Evolutionary conservation across 805 yeast genomes (phyloP), one percentile per base, ranked within the genome.

Genomic region (Yamadazyma endophytica): DNA sequence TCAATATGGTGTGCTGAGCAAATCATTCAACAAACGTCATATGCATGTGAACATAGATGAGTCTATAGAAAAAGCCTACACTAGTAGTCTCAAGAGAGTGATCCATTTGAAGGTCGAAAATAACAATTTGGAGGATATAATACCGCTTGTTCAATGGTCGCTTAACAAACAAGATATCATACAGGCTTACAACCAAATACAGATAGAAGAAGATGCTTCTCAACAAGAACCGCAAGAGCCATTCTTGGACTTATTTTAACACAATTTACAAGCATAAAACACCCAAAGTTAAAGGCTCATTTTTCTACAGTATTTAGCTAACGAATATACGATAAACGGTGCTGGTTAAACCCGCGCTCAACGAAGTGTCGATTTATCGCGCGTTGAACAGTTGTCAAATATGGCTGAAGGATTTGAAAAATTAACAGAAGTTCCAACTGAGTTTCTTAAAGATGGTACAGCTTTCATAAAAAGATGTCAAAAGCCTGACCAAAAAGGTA

Each of bases 401-500:
- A 73, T 75, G 50, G 51, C 61, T 32, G 80, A 75, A 55, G 79
- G 79, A 47, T 68, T 79, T 52, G 94, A 83, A 58, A 83, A 82
- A 58, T 52, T 83, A 37, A 73, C 87, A 23, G 95, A 89, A 58
- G 82, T 85, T 39, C 96, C 97, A 50, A 73, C 79, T 43, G 96
- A 87, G 56, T 87, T 90, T 69, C 68, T 88, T 64, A 85, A 79
- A 64, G 97, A 92, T 52, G 96, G 97, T 42, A 64, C 81, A 37
- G 85, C 87, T 38, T 92, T 92, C 60, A 71, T 92, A 50, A 75
- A 77, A 57, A 86, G 86, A 63, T 90, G 97, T 70, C 82, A 92
- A 54, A 90, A 92, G 67, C 98, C 98, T 47, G 80, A 79, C 58
- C 67, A 73, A 56, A 85, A 82, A 58, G 83, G 83, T 77, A 36